Conservation (phyloP, 495 filamentous ascomycete species). For the Lentithecium fluviatile region DNA sequence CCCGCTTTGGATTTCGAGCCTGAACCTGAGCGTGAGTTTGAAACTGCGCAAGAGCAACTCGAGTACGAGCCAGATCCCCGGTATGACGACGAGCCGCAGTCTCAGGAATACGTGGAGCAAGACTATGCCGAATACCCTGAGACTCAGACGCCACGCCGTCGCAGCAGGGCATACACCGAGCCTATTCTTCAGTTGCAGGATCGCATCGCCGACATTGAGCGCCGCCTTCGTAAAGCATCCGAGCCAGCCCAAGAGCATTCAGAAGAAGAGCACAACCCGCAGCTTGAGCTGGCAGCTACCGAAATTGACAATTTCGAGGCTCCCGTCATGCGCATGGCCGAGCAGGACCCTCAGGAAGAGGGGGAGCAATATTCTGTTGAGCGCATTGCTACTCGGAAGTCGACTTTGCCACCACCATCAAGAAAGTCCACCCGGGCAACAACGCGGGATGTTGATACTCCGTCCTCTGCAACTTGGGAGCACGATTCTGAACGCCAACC, state of each 20-base stretch:
- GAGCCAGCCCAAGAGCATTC: neutral
- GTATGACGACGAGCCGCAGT: neutral
- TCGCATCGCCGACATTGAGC: constrained; percentile 13
- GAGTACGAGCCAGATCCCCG: constrained; percentile 3
- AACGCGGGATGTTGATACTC: neutral
- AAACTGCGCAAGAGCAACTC: neutral
- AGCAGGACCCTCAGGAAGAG: constrained; percentile 1
- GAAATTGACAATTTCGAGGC: constrained; percentile 5
- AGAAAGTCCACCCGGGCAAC: neutral
- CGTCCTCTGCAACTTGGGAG: neutral
- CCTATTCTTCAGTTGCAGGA: constrained; percentile 9
- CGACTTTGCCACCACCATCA: neutral
- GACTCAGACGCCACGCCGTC: neutral
- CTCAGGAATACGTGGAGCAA: neutral
- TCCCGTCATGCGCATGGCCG: constrained; percentile 6
- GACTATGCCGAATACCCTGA: constrained; percentile 14
- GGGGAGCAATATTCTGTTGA: neutral
- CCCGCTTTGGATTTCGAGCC: constrained; percentile 9
- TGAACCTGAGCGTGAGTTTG: no score
- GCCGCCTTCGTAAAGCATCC: neutral
- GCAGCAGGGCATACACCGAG: constrained; percentile 9
- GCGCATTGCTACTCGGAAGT: neutral
- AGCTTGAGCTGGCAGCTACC: constrained; percentile 4
- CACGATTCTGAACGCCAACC: neutral
- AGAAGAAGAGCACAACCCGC: neutral